A percentile compares a stretch with the other conserved stretches of the same genome.
Conservation (phyloP, 345 rosid genomes). For the Triadica sebifera region DNA sequence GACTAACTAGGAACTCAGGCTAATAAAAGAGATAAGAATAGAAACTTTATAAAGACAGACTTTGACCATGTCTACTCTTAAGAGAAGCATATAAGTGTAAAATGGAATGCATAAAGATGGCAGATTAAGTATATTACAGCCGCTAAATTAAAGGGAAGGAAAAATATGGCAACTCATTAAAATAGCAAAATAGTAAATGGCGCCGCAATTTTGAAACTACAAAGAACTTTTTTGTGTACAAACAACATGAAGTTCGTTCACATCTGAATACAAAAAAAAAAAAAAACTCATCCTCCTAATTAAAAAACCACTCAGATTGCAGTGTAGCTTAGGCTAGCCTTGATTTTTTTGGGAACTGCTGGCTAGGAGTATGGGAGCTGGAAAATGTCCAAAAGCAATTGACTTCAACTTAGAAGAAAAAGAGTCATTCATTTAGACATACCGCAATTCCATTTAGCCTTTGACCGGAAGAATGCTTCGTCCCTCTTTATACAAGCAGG, state of each 20-base stretch:
- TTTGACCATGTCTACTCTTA: background rate
- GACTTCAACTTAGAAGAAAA: conserved; percentile 10
- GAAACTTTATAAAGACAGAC: background rate
- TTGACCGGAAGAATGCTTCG: conserved; percentile 74
- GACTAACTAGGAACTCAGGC: background rate
- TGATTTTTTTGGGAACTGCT: background rate
- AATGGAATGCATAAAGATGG: background rate
- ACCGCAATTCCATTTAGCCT: conserved; percentile 96
- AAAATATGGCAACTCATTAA: background rate
- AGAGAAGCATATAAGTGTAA: background rate
- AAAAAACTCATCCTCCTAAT: background rate
- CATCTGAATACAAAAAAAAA: background rate
- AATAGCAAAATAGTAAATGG: background rate
- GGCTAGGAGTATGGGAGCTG: background rate
- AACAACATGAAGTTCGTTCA: background rate
- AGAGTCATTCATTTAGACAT: conserved; percentile 27
- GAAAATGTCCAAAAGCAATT: conserved; percentile 12
- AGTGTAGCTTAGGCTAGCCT: background rate
- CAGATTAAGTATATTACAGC: background rate
- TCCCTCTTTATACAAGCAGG: conserved; percentile 93
- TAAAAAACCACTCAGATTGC: background rate
- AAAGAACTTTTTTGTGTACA: background rate
- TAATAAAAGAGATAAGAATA: background rate
- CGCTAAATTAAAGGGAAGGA: background rate
- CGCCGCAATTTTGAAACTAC: background rate